phyloP scores from a whole-genome alignment of 805 yeast species.

The Metschnikowia rubicola region DNA sequence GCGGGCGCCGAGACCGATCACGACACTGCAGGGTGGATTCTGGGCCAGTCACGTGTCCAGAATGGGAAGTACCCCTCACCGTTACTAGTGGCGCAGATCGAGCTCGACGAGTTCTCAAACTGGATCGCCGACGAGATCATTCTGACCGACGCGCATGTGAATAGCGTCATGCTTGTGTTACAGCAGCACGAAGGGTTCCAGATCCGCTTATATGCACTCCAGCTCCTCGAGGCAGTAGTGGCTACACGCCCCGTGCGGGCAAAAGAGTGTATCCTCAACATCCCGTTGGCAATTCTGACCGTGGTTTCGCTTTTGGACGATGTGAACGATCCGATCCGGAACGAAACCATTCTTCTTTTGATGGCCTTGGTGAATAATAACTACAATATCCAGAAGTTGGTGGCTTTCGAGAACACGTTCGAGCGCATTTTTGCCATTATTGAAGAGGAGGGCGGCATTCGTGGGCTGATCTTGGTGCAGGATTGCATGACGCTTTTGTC shows the following conservation, averaged over 20 bases:
- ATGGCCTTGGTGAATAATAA: constrained; percentile 80
- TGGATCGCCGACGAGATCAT: constrained; percentile 96
- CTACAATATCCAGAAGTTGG: constrained; percentile 83
- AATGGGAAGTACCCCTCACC: constrained; percentile 83
- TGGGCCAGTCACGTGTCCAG: constrained; percentile 67
- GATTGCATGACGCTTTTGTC: constrained; percentile 79
- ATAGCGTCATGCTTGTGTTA: constrained; percentile 39
- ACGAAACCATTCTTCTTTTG: constrained; percentile 80
- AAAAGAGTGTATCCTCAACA: constrained; percentile 65
- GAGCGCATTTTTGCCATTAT: constrained; percentile 78
- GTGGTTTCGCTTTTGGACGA: constrained; percentile 54
- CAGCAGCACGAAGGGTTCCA: constrained; percentile 63
- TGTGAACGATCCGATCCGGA: constrained; percentile 75
- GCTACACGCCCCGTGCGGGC: constrained; percentile 71
- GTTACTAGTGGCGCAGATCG: constrained; percentile 49
- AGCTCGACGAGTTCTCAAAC: constrained; percentile 79
- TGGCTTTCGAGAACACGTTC: constrained; percentile 92
- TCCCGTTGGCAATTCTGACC: constrained; percentile 78
- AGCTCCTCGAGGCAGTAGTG: constrained; percentile 77
- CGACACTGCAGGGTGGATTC: constrained; percentile 65
- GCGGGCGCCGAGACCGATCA: constrained; percentile 47
- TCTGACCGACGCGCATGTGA: constrained; percentile 40
- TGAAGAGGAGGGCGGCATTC: constrained; percentile 81
- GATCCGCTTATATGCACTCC: constrained; percentile 74
- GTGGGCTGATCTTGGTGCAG: constrained; percentile 86